Conservation (phyloP, 139 green algal genomes). For the Coelastrella sp. region DNA sequence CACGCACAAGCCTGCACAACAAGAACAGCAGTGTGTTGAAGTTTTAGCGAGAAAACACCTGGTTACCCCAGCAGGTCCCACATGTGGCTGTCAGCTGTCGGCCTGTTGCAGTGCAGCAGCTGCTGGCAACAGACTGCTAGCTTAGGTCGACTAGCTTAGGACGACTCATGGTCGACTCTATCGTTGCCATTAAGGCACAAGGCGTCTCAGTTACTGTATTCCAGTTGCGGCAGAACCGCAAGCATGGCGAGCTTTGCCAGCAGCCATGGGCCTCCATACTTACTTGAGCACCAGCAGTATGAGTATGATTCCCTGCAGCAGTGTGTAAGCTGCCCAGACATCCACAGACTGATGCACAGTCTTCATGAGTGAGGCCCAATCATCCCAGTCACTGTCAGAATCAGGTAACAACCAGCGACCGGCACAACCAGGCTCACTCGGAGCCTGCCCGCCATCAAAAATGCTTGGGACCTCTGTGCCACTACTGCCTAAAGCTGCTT, state of each 20-base stretch:
- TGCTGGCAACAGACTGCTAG: too few species aligned
- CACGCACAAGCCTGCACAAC: conserved; percentile 53
- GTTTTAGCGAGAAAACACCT: not conserved
- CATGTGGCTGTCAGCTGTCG: too few species aligned
- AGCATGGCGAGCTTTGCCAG: not conserved
- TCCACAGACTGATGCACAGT: too few species aligned
- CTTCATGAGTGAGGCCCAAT: too few species aligned
- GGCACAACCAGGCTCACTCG: conserved; percentile 12
- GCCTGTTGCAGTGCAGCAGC: too few species aligned
- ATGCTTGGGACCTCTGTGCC: not conserved
- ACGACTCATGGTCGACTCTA: too few species aligned
- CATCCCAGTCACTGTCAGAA: too few species aligned
- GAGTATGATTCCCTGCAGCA: conserved; percentile 58
- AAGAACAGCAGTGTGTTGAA: not conserved
- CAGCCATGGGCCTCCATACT: not conserved
- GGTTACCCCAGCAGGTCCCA: too few species aligned
- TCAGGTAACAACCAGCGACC: conserved; percentile 54
- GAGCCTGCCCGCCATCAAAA: not conserved
- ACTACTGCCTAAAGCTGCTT: not conserved
- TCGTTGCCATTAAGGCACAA: too few species aligned
- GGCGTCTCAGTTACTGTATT: too few species aligned
- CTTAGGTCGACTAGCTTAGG: too few species aligned
- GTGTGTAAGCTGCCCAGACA: conserved; percentile 55
- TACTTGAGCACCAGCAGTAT: conserved; percentile 57
- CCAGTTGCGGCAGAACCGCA: too few species aligned